These are phyloP conservation scores for Colletotrichum sp. DNA, from an alignment of 2,329 filamentous ascomycete species.

Conservation along the genomic window DNA sequence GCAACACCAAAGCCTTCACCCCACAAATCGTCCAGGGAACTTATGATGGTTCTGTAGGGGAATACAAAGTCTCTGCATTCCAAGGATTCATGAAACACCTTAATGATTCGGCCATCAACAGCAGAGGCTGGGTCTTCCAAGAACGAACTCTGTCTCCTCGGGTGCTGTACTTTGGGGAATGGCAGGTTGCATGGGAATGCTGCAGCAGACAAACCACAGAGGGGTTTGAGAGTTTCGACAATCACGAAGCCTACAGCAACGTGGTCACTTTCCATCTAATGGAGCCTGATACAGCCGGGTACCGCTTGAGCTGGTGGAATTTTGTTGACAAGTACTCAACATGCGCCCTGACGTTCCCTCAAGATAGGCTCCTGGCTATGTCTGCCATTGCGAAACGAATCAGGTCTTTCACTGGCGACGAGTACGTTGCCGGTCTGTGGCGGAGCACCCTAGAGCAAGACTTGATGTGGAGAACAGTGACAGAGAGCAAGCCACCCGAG, in stretches of 20 bases:
- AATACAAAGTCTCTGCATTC: not conserved
- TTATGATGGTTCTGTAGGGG: not conserved
- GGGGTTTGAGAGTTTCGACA: not conserved
- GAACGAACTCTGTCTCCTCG: not conserved
- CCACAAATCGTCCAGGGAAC: not conserved
- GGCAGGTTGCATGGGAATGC: not conserved
- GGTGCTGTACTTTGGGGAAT: not conserved
- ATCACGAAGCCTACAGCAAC: not conserved
- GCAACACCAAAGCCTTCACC: not conserved
- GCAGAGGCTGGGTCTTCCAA: not conserved
- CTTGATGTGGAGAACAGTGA: not conserved
- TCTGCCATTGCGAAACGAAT: not conserved
- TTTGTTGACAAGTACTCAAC: not conserved
- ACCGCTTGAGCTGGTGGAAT: not conserved
- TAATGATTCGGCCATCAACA: not conserved
- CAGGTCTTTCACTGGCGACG: not conserved
- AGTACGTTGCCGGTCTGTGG: not conserved
- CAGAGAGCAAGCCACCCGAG: not conserved
- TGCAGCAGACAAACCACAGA: not conserved
- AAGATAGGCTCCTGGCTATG: not conserved
- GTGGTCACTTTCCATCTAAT: not conserved
- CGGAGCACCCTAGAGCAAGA: not conserved
- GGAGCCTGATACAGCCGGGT: not conserved
- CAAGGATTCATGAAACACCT: not conserved
- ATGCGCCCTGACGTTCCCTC: not conserved